Evolutionary conservation across 805 yeast genomes (phyloP).

Genomic region (Nakazawaea wyomingensis): DNA sequence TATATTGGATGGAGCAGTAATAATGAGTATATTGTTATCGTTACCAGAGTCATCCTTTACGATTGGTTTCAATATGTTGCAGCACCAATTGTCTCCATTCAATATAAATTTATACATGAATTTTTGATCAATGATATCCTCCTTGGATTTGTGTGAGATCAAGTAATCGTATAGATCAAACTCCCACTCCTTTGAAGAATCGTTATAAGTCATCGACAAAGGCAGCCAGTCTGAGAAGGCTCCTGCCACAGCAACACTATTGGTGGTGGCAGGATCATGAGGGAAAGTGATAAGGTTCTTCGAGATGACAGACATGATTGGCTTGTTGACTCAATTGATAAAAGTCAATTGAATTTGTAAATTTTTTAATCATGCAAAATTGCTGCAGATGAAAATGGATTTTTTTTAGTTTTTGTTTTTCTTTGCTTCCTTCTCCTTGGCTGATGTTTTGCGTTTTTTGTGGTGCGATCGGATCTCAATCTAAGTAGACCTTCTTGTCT

Average conservation of each 20-base stretch:
- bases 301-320: neutral
- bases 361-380: no score
- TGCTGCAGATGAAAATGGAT: neutral
- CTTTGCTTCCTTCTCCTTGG: no score
- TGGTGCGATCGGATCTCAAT: no score
- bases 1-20: no score
- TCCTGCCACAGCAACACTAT: conserved; percentile 8
- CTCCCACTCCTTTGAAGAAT: neutral
- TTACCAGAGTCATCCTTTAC: conserved; percentile 23
- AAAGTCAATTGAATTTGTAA: no score
- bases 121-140: conserved; percentile 10
- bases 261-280: conserved; percentile 4
- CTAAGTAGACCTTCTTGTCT: no score
- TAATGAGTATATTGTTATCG: conserved; percentile 20
- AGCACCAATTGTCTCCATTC: conserved; percentile 23
- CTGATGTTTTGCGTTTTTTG: no score
- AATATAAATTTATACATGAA: conserved; percentile 25
- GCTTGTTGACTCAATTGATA: conserved; percentile 22
- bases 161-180: conserved; percentile 11
- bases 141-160: conserved; percentile 8
- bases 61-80: conserved; percentile 17
- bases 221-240: conserved; percentile 9
- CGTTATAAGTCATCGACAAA: conserved; percentile 2
- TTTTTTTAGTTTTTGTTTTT: no score
- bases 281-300: conserved; percentile 8